Percentiles rank a stretch among this genome's conserved stretches.
These are phyloP conservation scores for Rhizophlyctis rosea DNA, from an alignment of 192 early-diverging fungal species.

Conservation along the genomic window DNA sequence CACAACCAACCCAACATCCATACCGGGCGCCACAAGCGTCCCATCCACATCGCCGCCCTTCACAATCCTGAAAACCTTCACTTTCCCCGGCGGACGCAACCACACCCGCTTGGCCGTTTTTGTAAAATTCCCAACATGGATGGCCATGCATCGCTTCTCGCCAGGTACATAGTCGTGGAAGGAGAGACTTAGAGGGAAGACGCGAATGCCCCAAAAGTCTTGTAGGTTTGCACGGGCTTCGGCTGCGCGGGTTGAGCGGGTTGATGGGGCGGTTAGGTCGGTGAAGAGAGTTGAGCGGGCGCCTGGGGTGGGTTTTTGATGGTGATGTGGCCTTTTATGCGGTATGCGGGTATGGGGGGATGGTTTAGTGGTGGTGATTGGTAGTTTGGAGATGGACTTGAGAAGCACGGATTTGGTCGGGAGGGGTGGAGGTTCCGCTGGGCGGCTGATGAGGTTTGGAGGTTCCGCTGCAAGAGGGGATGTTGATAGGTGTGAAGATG, in stretches of 20 bases:
- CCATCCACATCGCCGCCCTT: slow-evolving; percentile 1
- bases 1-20: slow-evolving; percentile 24
- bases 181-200: not conserved
- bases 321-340: too few relatives aligned
- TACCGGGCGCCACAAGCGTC: slow-evolving; percentile 30
- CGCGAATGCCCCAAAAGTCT: not conserved
- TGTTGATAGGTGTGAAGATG: too few relatives aligned
- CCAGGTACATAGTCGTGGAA: not conserved
- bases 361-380: too few relatives aligned
- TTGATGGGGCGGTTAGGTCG: not conserved
- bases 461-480: too few relatives aligned
- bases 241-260: not conserved
- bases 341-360: too few relatives aligned
- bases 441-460: too few relatives aligned
- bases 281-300: not conserved
- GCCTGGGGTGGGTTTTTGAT: too few relatives aligned
- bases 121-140: not conserved
- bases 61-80: slow-evolving; percentile 8
- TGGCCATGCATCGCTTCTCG: not conserved
- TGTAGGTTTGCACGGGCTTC: not conserved
- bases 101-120: not conserved
- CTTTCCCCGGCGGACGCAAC: not conserved
- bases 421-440: too few relatives aligned
- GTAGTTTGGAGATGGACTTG: too few relatives aligned
- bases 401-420: too few relatives aligned